These are phyloP conservation scores for Microdochium bolleyi DNA, from an alignment of 2,329 filamentous ascomycete species.

Conservation along the genomic window DNA sequence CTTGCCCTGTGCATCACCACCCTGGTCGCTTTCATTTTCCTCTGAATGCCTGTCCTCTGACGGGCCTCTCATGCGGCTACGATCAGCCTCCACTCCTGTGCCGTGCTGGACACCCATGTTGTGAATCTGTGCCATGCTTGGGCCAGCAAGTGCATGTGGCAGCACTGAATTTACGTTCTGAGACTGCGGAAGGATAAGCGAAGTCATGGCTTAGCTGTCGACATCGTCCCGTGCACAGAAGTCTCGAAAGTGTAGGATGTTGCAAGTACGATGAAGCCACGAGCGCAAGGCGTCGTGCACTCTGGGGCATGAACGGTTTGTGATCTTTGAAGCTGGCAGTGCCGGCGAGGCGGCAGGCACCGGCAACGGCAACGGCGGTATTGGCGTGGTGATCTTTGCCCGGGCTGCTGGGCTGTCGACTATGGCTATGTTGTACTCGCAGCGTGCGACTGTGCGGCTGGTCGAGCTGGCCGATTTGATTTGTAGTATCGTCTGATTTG, in stretches of 20 bases:
- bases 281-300: not conserved
- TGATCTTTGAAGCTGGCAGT: too few species aligned
- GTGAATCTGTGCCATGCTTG: not conserved
- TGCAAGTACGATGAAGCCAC: not conserved
- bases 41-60: constrained; percentile 4
- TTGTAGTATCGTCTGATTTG: too few species aligned
- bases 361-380: too few species aligned
- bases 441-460: too few species aligned
- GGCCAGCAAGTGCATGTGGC: not conserved
- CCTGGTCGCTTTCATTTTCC: constrained; percentile 30
- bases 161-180: not conserved
- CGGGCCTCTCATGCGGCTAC: not conserved
- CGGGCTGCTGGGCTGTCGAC: too few species aligned
- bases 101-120: not conserved
- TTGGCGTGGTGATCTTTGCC: too few species aligned
- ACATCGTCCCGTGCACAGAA: not conserved
- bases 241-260: not conserved
- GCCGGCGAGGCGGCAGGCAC: too few species aligned
- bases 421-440: too few species aligned
- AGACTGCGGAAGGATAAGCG: not conserved
- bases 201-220: not conserved
- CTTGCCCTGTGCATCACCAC: constrained; percentile 24
- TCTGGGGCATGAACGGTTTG: too few species aligned
- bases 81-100: not conserved
- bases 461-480: too few species aligned